These are phyloP conservation scores for Nematocida ironsii DNA, from an alignment of 371 early-diverging fungal genomes.

Conservation along the genomic window DNA sequence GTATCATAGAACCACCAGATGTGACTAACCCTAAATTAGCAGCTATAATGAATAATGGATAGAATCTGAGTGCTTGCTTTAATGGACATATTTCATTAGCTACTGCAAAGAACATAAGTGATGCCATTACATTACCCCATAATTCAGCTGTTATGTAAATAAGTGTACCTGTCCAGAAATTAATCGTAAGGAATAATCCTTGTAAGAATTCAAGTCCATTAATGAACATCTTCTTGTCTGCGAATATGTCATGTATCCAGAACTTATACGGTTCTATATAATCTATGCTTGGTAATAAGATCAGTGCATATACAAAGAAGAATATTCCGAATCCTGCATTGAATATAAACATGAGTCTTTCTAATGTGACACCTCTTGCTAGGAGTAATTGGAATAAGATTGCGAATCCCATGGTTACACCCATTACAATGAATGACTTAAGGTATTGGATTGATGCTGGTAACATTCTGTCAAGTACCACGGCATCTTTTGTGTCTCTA, in stretches of 20 bases:
- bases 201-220: slow-evolving; percentile 58
- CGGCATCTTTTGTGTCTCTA: slow-evolving; percentile 70
- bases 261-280: slow-evolving; percentile 61
- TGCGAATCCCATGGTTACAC: slow-evolving; percentile 61
- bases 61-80: slow-evolving; percentile 68
- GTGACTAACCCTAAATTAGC: slow-evolving; percentile 67
- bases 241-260: slow-evolving; percentile 62
- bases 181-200: slow-evolving; percentile 64
- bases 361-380: slow-evolving; percentile 50
- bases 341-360: slow-evolving; percentile 64
- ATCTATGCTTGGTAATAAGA: slow-evolving; percentile 64
- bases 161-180: slow-evolving; percentile 68
- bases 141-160: slow-evolving; percentile 69
- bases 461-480: slow-evolving; percentile 68
- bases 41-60: slow-evolving; percentile 68
- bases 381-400: slow-evolving; percentile 66
- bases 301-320: slow-evolving; percentile 62
- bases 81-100: slow-evolving; percentile 69
- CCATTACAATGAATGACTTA: slow-evolving; percentile 68
- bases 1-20: slow-evolving; percentile 59
- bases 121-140: slow-evolving; percentile 69
- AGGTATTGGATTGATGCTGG: slow-evolving; percentile 68
- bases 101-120: slow-evolving; percentile 69
- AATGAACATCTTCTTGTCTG: slow-evolving; percentile 60
- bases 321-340: slow-evolving; percentile 61